Conservation (phyloP, 2,329 filamentous ascomycete genomes). For the Huntiella bhutanensis region DNA sequence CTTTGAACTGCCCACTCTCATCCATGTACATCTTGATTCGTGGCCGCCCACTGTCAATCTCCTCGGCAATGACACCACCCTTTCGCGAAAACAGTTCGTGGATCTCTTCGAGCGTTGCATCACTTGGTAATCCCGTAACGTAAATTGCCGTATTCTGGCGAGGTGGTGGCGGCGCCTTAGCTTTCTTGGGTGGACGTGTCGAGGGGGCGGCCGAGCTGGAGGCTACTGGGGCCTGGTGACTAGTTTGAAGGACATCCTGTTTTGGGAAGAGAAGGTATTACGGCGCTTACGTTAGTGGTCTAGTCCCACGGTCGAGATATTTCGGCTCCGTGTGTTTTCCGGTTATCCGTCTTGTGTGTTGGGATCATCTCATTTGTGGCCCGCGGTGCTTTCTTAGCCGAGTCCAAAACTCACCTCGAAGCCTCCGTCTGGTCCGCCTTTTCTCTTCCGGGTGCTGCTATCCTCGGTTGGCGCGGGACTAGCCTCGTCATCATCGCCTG, state of each 20-base stretch:
- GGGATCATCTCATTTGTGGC: no score
- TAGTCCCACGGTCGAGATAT: not conserved
- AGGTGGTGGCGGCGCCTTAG: constrained; percentile 29
- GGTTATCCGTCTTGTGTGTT: no score
- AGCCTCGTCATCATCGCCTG: constrained; percentile 21
- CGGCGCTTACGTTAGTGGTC: no score
- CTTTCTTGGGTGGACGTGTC: constrained; percentile 24
- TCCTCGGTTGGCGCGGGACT: not conserved
- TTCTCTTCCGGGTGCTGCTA: not conserved
- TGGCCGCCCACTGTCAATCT: constrained; percentile 71
- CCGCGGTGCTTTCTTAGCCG: constrained; percentile 23
- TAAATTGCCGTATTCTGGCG: constrained; percentile 78
- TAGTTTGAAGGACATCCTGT: not conserved
- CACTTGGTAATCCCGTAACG: constrained; percentile 67
- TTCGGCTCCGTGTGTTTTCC: no score
- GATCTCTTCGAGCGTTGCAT: constrained; percentile 65
- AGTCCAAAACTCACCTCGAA: not conserved
- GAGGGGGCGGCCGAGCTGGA: not conserved
- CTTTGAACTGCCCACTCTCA: constrained; percentile 69
- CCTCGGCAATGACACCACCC: constrained; percentile 81
- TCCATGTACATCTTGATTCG: constrained; percentile 88
- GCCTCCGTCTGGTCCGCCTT: not conserved
- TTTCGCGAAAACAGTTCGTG: constrained; percentile 64
- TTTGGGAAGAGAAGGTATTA: no score
- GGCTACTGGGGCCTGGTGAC: not conserved